These are phyloP conservation scores for Hanseniaspora thailandica DNA, from an alignment of 805 yeast genomes.

Conservation along the genomic window DNA sequence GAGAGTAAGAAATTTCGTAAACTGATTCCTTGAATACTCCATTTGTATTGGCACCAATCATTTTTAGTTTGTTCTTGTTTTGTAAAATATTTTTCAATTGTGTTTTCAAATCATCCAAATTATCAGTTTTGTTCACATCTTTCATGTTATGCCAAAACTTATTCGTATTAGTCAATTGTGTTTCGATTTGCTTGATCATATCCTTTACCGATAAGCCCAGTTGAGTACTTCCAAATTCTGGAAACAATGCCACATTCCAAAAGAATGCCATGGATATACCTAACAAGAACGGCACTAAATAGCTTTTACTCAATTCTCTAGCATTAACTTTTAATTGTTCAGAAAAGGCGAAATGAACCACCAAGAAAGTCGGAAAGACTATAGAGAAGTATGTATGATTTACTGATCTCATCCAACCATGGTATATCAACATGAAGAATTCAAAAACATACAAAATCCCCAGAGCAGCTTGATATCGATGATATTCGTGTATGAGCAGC, in stretches of 20 bases:
- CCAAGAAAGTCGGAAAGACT: constrained; percentile 39
- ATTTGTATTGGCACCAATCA: constrained; percentile 29
- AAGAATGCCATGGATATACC: constrained; percentile 37
- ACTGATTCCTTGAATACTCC: constrained; percentile 37
- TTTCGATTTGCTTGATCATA: constrained; percentile 32
- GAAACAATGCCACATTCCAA: constrained; percentile 36
- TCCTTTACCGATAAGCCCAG: constrained; percentile 35
- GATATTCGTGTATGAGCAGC: constrained; percentile 26
- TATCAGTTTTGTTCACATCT: constrained; percentile 14
- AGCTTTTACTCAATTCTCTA: constrained; percentile 28
- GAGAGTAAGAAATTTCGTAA: constrained; percentile 40
- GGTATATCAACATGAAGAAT: constrained; percentile 35
- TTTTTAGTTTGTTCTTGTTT: constrained; percentile 27
- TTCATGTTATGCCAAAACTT: constrained; percentile 24
- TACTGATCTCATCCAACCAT: constrained; percentile 41
- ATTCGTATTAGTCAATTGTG: constrained; percentile 31
- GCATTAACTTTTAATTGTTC: constrained; percentile 28
- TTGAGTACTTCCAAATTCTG: constrained; percentile 42
- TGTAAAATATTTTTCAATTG: constrained; percentile 29
- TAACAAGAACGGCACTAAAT: constrained; percentile 35
- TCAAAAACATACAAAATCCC: constrained; percentile 37
- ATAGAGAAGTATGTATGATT: constrained; percentile 37
- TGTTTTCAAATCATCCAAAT: constrained; percentile 17
- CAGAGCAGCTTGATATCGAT: constrained; percentile 31
- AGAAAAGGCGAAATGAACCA: constrained; percentile 39